Percentiles rank a stretch among this genome's conserved stretches.
Evolutionary conservation across 257 asterid species (phyloP).

Genomic region (Solanum arcanum): DNA sequence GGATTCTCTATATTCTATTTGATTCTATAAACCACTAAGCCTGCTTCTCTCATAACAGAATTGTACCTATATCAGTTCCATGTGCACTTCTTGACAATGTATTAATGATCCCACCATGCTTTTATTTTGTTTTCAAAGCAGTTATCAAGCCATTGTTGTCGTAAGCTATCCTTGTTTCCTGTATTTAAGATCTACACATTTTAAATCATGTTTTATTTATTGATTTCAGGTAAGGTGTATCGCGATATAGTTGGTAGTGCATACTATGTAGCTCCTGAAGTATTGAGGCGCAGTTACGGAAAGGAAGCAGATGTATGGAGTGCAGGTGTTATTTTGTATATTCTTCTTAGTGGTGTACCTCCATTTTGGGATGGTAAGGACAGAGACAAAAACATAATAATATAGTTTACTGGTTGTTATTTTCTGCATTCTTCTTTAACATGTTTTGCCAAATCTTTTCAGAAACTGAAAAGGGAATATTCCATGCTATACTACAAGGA

Average conservation of each 20-base stretch:
- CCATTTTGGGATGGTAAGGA: slow-evolving; percentile 93
- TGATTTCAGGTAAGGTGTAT: slow-evolving; percentile 47
- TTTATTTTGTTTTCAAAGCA: not conserved
- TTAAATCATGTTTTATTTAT: not conserved
- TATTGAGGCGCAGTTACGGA: slow-evolving; percentile 63
- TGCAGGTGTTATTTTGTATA: slow-evolving; percentile 85
- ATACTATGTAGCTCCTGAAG: slow-evolving; percentile 90
- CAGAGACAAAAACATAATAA: not conserved
- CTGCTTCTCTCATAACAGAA: not conserved
- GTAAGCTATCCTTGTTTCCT: not conserved
- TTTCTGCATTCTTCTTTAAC: not conserved
- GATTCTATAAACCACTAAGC: not conserved
- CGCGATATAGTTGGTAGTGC: slow-evolving; percentile 88
- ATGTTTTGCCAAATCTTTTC: not conserved
- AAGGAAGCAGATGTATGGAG: slow-evolving; percentile 90
- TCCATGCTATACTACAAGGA: slow-evolving; percentile 39
- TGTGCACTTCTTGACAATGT: not conserved
- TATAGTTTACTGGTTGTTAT: not conserved
- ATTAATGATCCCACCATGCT: not conserved
- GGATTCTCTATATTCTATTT: not conserved
- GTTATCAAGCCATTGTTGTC: not conserved
- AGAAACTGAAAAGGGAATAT: slow-evolving; percentile 57
- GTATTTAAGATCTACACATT: not conserved
- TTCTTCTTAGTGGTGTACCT: slow-evolving; percentile 84
- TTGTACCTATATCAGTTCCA: not conserved